These are phyloP conservation scores for Neospermospora avenae DNA, from an alignment of 2,329 filamentous ascomycete species.

Conservation along the genomic window DNA sequence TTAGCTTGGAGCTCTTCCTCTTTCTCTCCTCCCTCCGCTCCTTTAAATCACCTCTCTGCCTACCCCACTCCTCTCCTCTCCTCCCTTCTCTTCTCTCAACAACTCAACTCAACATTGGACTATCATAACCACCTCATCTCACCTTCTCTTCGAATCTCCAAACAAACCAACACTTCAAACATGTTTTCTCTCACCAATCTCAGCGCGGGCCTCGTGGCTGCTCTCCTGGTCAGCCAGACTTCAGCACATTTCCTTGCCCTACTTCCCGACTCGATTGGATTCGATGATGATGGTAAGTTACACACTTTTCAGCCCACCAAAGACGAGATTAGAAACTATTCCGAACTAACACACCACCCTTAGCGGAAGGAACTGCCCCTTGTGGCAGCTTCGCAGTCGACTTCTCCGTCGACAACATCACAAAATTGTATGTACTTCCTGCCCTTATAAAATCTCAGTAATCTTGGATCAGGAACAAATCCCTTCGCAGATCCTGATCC, in stretches of 20 bases:
- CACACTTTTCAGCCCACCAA: not conserved
- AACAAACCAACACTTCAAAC: not conserved
- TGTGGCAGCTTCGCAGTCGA: slow-evolving; percentile 54
- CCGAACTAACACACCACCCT: not conserved
- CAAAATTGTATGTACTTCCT: no score
- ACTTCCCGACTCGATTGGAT: slow-evolving; percentile 47
- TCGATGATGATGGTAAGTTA: slow-evolving; percentile 41
- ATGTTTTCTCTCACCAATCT: slow-evolving; percentile 11
- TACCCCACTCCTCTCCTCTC: not conserved
- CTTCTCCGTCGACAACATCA: slow-evolving; percentile 48
- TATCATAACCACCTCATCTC: not conserved
- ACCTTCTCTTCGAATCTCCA: not conserved
- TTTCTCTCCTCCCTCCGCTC: not conserved
- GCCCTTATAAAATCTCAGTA: no score
- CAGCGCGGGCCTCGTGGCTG: slow-evolving; percentile 10
- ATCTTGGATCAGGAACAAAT: no score
- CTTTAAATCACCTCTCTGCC: no score
- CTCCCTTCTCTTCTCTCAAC: not conserved
- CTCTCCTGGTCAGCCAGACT: slow-evolving; percentile 27
- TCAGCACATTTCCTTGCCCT: slow-evolving; percentile 55
- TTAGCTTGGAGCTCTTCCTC: not conserved
- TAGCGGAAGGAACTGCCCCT: slow-evolving; percentile 41
- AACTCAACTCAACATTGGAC: not conserved
- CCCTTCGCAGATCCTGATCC: no score
- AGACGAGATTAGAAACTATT: no score